phyloP scores from a whole-genome alignment of 1,284 basidiomycete species.

The Mycena sp. region DNA sequence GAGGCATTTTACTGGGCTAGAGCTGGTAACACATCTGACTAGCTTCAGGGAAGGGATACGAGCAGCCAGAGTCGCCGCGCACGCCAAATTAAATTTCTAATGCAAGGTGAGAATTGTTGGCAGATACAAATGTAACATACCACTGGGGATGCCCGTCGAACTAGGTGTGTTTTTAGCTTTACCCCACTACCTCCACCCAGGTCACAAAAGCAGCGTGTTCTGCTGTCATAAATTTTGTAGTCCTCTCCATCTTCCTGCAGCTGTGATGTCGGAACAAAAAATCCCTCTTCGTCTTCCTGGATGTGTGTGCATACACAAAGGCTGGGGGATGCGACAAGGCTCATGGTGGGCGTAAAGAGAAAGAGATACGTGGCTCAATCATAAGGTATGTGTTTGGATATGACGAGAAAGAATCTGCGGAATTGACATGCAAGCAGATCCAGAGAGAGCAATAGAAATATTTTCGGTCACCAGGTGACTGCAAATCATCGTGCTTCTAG shows the following conservation, averaged over 20 bases:
- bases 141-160: too few species aligned
- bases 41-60: background rate
- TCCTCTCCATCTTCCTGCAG: background rate
- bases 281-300: background rate
- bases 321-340: background rate
- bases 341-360: too few species aligned
- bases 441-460: background rate
- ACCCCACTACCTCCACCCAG: background rate
- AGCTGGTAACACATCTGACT: background rate
- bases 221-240: background rate
- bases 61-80: background rate
- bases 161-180: background rate
- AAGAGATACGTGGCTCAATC: background rate
- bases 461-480: background rate
- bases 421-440: background rate
- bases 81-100: background rate
- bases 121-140: background rate
- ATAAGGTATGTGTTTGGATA: background rate
- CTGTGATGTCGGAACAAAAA: background rate
- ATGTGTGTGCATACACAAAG: background rate
- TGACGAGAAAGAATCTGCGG: background rate
- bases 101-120: background rate
- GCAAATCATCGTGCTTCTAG: background rate
- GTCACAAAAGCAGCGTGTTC: background rate
- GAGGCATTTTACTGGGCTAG: background rate